phyloP scores from a whole-genome alignment of 2,329 filamentous ascomycete species.

The Colletotrichum tabaci region DNA sequence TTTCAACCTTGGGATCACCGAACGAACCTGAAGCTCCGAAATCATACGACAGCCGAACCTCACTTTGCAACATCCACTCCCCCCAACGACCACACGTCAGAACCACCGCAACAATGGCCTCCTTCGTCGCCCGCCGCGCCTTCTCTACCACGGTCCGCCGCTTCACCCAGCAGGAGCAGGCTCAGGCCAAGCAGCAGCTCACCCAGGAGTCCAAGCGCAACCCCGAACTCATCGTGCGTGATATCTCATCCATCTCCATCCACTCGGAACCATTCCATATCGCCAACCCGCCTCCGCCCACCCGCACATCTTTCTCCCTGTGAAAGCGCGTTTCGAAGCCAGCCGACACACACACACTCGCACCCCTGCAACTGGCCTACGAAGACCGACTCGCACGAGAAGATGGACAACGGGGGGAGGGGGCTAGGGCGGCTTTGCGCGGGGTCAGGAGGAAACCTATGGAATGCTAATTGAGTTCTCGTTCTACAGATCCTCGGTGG shows the following conservation, averaged over 20 bases:
- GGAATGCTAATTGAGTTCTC: slow-evolving; percentile 32
- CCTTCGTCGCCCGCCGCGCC: slow-evolving; percentile 69
- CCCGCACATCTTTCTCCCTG: slow-evolving; percentile 25
- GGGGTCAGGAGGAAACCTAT: neutral
- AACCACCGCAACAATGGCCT: slow-evolving; percentile 65
- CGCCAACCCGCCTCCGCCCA: slow-evolving; percentile 39
- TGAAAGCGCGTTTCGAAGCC: neutral
- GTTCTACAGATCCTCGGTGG: slow-evolving; percentile 83
- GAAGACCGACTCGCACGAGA: neutral
- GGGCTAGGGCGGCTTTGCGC: neutral
- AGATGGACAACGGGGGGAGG: neutral
- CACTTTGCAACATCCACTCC: slow-evolving; percentile 30
- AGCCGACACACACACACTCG: neutral
- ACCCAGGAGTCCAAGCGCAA: slow-evolving; percentile 72
- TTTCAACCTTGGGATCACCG: slow-evolving; percentile 36
- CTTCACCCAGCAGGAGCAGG: slow-evolving; percentile 54
- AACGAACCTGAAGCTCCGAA: slow-evolving; percentile 42
- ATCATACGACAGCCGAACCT: slow-evolving; percentile 42
- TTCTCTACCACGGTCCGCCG: slow-evolving; percentile 70
- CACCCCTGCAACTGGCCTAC: neutral
- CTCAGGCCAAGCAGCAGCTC: slow-evolving; percentile 62
- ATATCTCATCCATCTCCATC: slow-evolving; percentile 46
- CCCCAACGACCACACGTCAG: slow-evolving; percentile 22
- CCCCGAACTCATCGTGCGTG: slow-evolving; percentile 60
- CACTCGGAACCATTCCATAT: slow-evolving; percentile 13